A percentile compares a stretch with the other conserved stretches of the same genome.
Evolutionary conservation across 345 rosid species (phyloP).

Genomic region (Acer negundo): DNA sequence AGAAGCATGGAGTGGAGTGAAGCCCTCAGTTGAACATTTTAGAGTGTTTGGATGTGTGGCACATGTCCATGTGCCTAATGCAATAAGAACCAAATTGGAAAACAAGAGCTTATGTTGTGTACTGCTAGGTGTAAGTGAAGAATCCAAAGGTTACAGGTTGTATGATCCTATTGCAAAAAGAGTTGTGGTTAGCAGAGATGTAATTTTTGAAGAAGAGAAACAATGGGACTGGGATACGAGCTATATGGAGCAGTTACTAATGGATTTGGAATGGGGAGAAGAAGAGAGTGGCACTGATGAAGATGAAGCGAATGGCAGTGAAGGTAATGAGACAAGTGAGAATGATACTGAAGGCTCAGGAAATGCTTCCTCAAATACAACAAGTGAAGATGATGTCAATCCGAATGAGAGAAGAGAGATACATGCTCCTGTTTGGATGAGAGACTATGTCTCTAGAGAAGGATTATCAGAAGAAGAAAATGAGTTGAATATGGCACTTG

Average conservation of each 20-base stretch:
- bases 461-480: too few relatives aligned
- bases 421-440: too few relatives aligned
- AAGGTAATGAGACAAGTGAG: too few relatives aligned
- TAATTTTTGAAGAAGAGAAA: neutral
- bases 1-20: neutral
- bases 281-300: neutral
- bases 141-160: neutral
- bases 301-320: neutral
- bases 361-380: too few relatives aligned
- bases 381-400: too few relatives aligned
- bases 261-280: neutral
- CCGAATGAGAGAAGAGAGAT: too few relatives aligned
- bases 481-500: too few relatives aligned
- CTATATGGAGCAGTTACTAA: neutral
- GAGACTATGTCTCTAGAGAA: too few relatives aligned
- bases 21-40: neutral
- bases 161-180: neutral
- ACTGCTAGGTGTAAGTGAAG: neutral
- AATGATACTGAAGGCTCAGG: too few relatives aligned
- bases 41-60: slow-evolving; percentile 11
- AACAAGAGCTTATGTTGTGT: neutral
- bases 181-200: neutral
- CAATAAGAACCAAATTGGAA: slow-evolving; percentile 1
- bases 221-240: neutral
- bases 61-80: neutral